phyloP scores from a whole-genome alignment of 139 green algal genomes.

The Chlamydomonas sphaeroides region DNA sequence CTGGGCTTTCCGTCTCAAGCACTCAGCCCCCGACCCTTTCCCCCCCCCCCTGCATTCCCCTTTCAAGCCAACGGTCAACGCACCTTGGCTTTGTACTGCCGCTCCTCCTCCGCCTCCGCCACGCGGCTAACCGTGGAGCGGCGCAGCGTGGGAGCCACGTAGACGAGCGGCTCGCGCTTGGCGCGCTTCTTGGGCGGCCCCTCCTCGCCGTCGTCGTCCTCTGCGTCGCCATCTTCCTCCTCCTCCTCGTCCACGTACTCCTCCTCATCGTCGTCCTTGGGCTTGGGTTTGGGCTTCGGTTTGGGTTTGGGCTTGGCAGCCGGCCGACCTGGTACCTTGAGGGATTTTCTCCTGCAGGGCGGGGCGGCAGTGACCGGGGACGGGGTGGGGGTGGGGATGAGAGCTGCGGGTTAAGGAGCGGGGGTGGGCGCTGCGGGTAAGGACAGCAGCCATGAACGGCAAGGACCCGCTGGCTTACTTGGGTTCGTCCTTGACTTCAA shows the following conservation, averaged over 20 bases:
- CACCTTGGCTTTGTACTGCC: slow-evolving; percentile 34
- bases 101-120: slow-evolving; percentile 27
- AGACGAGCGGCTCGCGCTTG: slow-evolving; percentile 12
- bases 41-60: too few species aligned
- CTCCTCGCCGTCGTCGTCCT: slow-evolving; percentile 26
- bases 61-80: too few species aligned
- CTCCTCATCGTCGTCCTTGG: background rate
- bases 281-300: slow-evolving; percentile 23
- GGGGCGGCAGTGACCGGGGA: too few species aligned
- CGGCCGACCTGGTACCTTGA: slow-evolving; percentile 10
- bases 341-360: slow-evolving; percentile 23
- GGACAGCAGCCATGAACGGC: too few species aligned
- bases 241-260: background rate
- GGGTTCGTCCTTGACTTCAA: slow-evolving; percentile 12
- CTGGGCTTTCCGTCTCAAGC: too few species aligned
- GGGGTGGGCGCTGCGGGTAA: too few species aligned
- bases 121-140: slow-evolving; percentile 44
- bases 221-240: slow-evolving; percentile 28
- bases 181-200: background rate
- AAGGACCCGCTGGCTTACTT: background rate
- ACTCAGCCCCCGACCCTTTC: too few species aligned
- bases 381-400: too few species aligned
- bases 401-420: too few species aligned
- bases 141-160: slow-evolving; percentile 51
- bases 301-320: slow-evolving; percentile 29